Conservation (phyloP, 331 rosid species). For the Quercus lobata region DNA sequence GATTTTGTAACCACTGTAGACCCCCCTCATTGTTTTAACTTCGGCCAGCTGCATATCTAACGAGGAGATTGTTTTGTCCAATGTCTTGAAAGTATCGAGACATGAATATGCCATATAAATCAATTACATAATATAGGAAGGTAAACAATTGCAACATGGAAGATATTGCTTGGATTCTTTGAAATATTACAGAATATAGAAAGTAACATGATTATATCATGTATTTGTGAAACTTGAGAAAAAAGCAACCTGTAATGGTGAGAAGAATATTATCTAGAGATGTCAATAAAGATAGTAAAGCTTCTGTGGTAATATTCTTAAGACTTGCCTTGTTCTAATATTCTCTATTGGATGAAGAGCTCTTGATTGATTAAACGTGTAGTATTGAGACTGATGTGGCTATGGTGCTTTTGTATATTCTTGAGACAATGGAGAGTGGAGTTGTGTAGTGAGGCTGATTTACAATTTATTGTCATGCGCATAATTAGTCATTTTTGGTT, state of each 20-base stretch:
- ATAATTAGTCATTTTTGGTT: too few relatives aligned
- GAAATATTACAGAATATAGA: background rate
- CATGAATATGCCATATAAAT: background rate
- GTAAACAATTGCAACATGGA: background rate
- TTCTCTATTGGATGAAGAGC: conserved; percentile 25
- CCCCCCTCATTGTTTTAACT: conserved; percentile 21
- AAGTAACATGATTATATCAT: conserved; percentile 45
- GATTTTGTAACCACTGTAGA: conserved; percentile 30
- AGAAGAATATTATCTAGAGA: background rate
- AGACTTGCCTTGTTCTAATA: conserved; percentile 50
- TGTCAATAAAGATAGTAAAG: background rate
- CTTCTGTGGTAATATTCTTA: background rate
- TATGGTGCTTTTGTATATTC: too few relatives aligned
- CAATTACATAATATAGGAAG: background rate
- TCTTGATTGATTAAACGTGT: background rate
- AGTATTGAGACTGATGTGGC: too few relatives aligned
- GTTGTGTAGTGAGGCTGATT: too few relatives aligned
- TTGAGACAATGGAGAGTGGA: too few relatives aligned
- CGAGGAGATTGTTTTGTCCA: conserved; percentile 52
- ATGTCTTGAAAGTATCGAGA: conserved; percentile 29
- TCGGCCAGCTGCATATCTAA: conserved; percentile 56
- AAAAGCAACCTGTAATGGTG: conserved; percentile 33
- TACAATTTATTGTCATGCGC: too few relatives aligned
- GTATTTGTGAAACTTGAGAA: conserved; percentile 48
- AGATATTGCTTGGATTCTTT: background rate